Evolutionary conservation across 2,329 filamentous ascomycete species (phyloP).

Genomic region (Hypomyces perniciosus): DNA sequence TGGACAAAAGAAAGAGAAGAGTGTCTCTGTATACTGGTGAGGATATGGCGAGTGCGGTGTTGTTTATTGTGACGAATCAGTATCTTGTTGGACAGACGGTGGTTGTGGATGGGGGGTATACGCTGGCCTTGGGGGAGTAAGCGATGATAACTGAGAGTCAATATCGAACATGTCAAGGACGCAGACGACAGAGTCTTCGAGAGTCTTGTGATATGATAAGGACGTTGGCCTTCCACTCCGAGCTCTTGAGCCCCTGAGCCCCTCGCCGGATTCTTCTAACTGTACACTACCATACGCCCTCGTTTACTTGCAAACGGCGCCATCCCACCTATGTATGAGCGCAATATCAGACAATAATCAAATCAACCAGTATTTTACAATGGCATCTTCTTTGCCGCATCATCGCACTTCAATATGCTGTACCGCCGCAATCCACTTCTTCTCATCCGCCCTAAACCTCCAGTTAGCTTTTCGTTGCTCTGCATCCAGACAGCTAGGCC

Average conservation of each 20-base stretch:
- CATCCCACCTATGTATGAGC: too few species aligned
- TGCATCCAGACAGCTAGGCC: neutral
- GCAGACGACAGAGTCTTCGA: too few species aligned
- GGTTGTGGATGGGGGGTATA: slow-evolving; percentile 40
- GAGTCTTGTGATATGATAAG: too few species aligned
- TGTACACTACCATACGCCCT: neutral
- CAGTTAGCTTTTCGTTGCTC: neutral
- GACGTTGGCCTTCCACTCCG: too few species aligned
- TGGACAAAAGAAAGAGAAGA: slow-evolving; percentile 38
- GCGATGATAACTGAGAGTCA: neutral
- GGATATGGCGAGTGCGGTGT: slow-evolving; percentile 54
- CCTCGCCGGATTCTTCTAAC: neutral
- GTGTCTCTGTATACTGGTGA: too few species aligned
- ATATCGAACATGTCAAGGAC: neutral
- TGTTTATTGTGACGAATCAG: slow-evolving; percentile 45
- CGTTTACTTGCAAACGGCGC: too few species aligned
- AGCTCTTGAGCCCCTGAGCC: neutral
- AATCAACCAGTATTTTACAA: neutral
- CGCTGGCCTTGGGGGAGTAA: slow-evolving; percentile 32
- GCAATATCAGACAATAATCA: neutral
- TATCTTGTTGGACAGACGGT: slow-evolving; percentile 39
- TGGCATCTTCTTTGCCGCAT: neutral
- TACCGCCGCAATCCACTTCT: slow-evolving; percentile 22
- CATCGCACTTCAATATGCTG: slow-evolving; percentile 19
- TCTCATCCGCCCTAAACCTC: slow-evolving; percentile 18